Evolutionary conservation across 2,329 filamentous ascomycete genomes (phyloP).

Genomic region (Pseudogymnoascus sp.): DNA sequence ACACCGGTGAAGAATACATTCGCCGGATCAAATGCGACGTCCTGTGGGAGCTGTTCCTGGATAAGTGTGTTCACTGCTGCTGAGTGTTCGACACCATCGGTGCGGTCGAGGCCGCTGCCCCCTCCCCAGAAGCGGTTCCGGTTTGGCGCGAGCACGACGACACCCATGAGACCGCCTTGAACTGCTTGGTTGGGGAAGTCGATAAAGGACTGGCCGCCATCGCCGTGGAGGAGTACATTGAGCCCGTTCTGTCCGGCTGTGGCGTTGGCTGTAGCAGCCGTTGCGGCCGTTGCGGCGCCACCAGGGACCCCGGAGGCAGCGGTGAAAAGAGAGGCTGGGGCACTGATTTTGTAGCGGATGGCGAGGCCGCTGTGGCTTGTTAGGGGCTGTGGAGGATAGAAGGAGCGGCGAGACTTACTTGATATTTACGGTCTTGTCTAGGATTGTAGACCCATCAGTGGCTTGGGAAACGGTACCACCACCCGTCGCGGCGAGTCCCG

Average conservation of each 20-base stretch:
- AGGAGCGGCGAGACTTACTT: conserved; percentile 35
- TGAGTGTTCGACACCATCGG: conserved; percentile 48
- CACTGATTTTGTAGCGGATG: conserved; percentile 50
- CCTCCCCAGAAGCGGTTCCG: conserved; percentile 52
- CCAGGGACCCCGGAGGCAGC: conserved; percentile 42
- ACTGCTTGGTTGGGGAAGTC: conserved; percentile 72
- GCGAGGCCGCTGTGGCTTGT: conserved; percentile 38
- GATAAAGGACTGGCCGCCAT: conserved; percentile 61
- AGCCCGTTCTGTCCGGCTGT: conserved; percentile 38
- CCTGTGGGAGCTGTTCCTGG: conserved; percentile 40
- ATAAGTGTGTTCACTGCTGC: conserved; percentile 49
- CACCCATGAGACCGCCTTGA: conserved; percentile 68
- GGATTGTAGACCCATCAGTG: conserved; percentile 47
- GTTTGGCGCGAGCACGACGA: conserved; percentile 58
- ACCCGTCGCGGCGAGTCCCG: neutral
- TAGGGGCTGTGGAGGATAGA: neutral
- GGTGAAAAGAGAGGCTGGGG: conserved; percentile 47
- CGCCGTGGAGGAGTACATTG: conserved; percentile 53
- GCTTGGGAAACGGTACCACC: conserved; percentile 33
- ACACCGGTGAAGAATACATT: conserved; percentile 53
- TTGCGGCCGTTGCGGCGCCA: conserved; percentile 26
- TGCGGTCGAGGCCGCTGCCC: conserved; percentile 43
- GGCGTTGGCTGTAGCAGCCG: conserved; percentile 22
- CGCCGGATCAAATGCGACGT: conserved; percentile 45
- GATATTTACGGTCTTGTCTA: conserved; percentile 47